phyloP scores from a whole-genome alignment of 1,139 yeast species.

The Kodamaea sp. region DNA sequence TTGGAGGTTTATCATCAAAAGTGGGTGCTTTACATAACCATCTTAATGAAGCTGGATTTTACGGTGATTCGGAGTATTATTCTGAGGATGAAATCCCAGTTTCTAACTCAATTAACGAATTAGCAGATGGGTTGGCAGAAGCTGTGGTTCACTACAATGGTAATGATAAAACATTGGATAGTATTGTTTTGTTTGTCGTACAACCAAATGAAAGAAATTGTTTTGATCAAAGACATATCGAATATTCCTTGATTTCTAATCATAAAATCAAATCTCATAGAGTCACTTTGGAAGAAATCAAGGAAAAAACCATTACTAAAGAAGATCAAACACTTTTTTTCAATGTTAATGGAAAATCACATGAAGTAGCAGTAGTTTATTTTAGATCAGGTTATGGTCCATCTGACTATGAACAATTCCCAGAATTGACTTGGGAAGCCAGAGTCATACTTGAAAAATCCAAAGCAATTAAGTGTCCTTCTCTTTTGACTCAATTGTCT shows the following conservation, averaged over 20 bases:
- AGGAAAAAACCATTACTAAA: conserved; percentile 31
- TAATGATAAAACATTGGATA: conserved; percentile 17
- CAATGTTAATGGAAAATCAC: conserved; percentile 25
- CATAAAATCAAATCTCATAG: conserved; percentile 62
- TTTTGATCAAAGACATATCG: conserved; percentile 85
- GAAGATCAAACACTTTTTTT: conserved; percentile 47
- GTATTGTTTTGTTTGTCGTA: conserved; percentile 73
- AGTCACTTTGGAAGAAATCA: conserved; percentile 61
- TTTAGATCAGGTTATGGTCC: conserved; percentile 90
- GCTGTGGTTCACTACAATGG: conserved; percentile 56
- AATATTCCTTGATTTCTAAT: conserved; percentile 58
- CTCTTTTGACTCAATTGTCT: conserved; percentile 79
- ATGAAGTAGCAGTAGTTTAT: conserved; percentile 81
- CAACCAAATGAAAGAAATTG: conserved; percentile 86
- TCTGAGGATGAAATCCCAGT: conserved; percentile 54
- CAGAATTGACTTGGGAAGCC: conserved; percentile 66
- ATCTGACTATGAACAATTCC: conserved; percentile 55
- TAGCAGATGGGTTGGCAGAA: conserved; percentile 69
- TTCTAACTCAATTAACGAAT: conserved; percentile 56
- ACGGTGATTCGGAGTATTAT: conserved; percentile 43
- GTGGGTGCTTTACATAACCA: conserved; percentile 74
- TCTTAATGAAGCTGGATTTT: conserved; percentile 54
- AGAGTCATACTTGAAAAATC: conserved; percentile 70
- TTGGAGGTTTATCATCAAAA: conserved; percentile 83
- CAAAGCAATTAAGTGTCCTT: conserved; percentile 86